Conservation (phyloP, 495 filamentous ascomycete genomes). For the Xylaria longipes region DNA sequence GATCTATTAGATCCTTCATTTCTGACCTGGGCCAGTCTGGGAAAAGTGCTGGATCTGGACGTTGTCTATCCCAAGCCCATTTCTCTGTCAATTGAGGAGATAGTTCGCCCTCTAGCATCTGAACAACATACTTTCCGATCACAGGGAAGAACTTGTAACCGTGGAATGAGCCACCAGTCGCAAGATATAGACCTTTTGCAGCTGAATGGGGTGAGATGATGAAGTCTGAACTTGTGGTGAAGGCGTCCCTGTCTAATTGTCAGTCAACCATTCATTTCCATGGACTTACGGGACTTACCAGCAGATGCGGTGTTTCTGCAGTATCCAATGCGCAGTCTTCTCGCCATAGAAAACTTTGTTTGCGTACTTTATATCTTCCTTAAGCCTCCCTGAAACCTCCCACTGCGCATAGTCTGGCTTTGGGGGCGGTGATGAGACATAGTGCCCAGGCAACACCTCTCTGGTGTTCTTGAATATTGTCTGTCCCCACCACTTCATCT, state of each 20-base stretch:
- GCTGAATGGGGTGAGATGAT: constrained; percentile 63
- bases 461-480: constrained; percentile 61
- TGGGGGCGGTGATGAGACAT: constrained; percentile 59
- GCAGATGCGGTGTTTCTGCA: constrained; percentile 44
- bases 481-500: constrained; percentile 62
- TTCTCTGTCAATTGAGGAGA: constrained; percentile 49
- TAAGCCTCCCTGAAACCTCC: constrained; percentile 50
- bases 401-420: constrained; percentile 53
- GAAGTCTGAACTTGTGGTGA: constrained; percentile 59
- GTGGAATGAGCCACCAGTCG: constrained; percentile 56
- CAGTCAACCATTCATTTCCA: not conserved
- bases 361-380: constrained; percentile 39
- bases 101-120: constrained; percentile 60
- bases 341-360: constrained; percentile 36
- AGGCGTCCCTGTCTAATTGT: constrained; percentile 33
- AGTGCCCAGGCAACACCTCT: constrained; percentile 46
- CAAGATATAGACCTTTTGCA: constrained; percentile 53
- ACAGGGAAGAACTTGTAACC: constrained; percentile 68
- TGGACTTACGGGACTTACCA: constrained; percentile 34
- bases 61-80: constrained; percentile 62
- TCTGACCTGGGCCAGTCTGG: constrained; percentile 33
- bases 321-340: constrained; percentile 28
- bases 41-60: constrained; percentile 29
- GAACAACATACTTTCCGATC: constrained; percentile 65
- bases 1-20: constrained; percentile 35